Percentiles rank a stretch among this genome's conserved stretches.
phyloP scores from a whole-genome alignment of 2,329 filamentous ascomycete species.

The Metarhizium robertsii region DNA sequence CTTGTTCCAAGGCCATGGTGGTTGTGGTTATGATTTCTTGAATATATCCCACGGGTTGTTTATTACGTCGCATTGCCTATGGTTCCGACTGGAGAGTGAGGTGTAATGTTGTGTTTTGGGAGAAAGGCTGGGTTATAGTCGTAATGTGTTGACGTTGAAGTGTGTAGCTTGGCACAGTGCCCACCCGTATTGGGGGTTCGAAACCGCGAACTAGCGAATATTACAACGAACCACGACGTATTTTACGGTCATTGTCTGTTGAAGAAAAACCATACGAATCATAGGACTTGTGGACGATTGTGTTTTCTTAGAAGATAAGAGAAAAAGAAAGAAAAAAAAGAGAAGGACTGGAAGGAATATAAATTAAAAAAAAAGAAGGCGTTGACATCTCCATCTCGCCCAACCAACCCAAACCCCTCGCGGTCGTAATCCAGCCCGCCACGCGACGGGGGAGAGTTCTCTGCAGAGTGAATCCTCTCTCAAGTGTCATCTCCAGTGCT shows the following conservation, averaged over 20 bases:
- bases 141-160: no score
- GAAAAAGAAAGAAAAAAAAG: slow-evolving; percentile 14
- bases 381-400: slow-evolving; percentile 48
- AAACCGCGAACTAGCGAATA: neutral
- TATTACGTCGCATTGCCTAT: neutral
- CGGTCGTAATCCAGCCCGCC: slow-evolving; percentile 61
- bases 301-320: neutral
- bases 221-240: neutral
- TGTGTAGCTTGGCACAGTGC: no score
- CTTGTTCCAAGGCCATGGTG: slow-evolving; percentile 20
- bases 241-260: no score
- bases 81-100: neutral
- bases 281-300: no score
- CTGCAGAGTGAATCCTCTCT: slow-evolving; percentile 67
- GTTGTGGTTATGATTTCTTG: slow-evolving; percentile 9
- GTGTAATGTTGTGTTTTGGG: neutral
- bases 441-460: slow-evolving; percentile 61
- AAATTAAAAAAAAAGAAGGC: slow-evolving; percentile 22
- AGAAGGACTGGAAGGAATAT: no score
- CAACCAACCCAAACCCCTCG: slow-evolving; percentile 48
- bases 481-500: slow-evolving; percentile 61
- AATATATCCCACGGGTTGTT: neutral
- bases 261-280: no score
- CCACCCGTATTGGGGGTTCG: neutral
- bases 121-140: neutral